phyloP scores from a whole-genome alignment of 2,329 filamentous ascomycete genomes.

The Calonectria crousiana region DNA sequence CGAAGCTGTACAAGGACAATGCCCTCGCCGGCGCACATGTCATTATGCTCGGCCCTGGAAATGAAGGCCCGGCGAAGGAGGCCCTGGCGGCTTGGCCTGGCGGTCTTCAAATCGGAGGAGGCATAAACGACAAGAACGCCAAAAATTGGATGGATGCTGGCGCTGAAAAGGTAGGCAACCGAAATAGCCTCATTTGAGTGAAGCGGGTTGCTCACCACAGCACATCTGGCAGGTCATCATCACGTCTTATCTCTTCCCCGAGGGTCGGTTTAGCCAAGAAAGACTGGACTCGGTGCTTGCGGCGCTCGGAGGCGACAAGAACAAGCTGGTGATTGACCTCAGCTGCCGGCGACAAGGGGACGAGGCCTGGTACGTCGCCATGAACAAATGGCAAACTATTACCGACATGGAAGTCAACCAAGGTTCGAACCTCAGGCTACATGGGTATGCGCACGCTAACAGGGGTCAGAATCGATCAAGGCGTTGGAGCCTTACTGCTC shows the following conservation, averaged over 20 bases:
- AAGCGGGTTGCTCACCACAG: neutral
- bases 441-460: conserved; percentile 26
- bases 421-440: conserved; percentile 65
- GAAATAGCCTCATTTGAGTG: conserved; percentile 17
- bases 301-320: conserved; percentile 78
- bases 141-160: conserved; percentile 87
- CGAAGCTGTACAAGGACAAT: conserved; percentile 82
- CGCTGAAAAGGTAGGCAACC: conserved; percentile 80
- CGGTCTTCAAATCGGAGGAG: conserved; percentile 91
- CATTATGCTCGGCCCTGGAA: conserved; percentile 94
- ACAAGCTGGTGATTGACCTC: conserved; percentile 92
- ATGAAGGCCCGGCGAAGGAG: conserved; percentile 82
- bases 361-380: conserved; percentile 93
- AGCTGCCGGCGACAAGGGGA: conserved; percentile 83
- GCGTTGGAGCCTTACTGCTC: conserved; percentile 91
- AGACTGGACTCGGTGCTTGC: conserved; percentile 80
- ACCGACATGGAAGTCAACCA: conserved; percentile 95
- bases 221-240: conserved; percentile 83
- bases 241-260: conserved; percentile 93
- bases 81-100: conserved; percentile 83
- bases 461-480: conserved; percentile 77
- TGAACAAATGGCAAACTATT: conserved; percentile 99
- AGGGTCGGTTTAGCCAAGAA: conserved; percentile 82
- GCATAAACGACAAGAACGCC: conserved; percentile 89
- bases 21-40: conserved; percentile 86